A percentile compares a stretch with the other conserved stretches of the same genome.
These are phyloP conservation scores for Ploettnerulaceae sp. DNA, from an alignment of 2,329 filamentous ascomycete genomes.

Conservation along the genomic window DNA sequence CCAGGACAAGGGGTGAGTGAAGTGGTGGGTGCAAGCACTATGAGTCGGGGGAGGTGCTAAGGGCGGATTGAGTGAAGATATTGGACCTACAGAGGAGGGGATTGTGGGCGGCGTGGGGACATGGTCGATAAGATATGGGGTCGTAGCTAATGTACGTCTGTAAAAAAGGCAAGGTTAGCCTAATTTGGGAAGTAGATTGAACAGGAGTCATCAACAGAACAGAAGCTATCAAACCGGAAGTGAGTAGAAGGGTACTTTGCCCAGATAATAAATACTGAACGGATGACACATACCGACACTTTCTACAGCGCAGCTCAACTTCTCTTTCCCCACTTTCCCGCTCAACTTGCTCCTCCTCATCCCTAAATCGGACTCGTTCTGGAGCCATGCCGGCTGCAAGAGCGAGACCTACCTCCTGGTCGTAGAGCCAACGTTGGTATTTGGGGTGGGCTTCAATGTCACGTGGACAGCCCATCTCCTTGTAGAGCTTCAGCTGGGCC, in stretches of 20 bases:
- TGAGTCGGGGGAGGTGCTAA: conserved; percentile 24
- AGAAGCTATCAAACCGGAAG: neutral
- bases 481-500: conserved; percentile 80
- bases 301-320: conserved; percentile 76
- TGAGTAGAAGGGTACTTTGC: neutral
- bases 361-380: conserved; percentile 74
- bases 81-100: conserved; percentile 19
- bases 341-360: conserved; percentile 49
- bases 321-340: conserved; percentile 30
- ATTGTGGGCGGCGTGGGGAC: conserved; percentile 34
- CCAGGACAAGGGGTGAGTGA: conserved; percentile 90
- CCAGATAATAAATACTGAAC: neutral
- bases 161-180: neutral
- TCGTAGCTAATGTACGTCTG: conserved; percentile 53
- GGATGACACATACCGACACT: conserved; percentile 59
- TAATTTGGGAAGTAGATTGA: neutral
- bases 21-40: conserved; percentile 72
- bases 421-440: conserved; percentile 77
- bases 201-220: neutral
- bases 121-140: conserved; percentile 55
- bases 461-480: conserved; percentile 75
- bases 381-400: conserved; percentile 75
- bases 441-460: conserved; percentile 62
- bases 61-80: conserved; percentile 26
- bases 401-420: conserved; percentile 59